Evolutionary conservation across 148 eudicot genomes (phyloP).

Genomic region (Pouteria glomerata): DNA sequence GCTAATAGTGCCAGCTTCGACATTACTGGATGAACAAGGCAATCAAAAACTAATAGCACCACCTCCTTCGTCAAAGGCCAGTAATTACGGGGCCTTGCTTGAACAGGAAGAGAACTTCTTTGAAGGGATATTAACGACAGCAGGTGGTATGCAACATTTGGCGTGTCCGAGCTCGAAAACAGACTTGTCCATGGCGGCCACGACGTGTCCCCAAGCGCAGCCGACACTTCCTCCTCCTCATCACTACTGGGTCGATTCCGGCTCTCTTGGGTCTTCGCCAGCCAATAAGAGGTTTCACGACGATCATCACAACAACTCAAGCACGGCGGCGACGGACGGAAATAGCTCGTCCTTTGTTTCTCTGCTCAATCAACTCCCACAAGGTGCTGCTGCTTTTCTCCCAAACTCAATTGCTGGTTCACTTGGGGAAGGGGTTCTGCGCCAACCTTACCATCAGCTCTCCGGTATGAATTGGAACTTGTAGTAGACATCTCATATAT

Average conservation of each 20-base stretch:
- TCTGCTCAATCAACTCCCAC: conserved; percentile 13
- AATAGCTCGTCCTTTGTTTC: not conserved
- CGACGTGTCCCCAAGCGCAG: not conserved
- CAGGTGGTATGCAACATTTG: conserved; percentile 9
- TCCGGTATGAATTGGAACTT: conserved; percentile 18
- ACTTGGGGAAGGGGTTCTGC: conserved; percentile 4
- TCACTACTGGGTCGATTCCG: conserved; percentile 12
- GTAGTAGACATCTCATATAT: not conserved
- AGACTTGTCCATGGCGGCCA: conserved; percentile 1
- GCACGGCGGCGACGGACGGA: not conserved
- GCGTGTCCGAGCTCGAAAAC: not conserved
- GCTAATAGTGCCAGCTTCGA: not conserved
- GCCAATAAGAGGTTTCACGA: conserved; percentile 14
- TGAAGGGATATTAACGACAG: conserved; percentile 4
- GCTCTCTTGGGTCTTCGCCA: not conserved
- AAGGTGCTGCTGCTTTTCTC: not conserved
- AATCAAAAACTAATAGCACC: not conserved
- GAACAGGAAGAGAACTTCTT: conserved; percentile 16
- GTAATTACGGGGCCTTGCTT: conserved; percentile 14
- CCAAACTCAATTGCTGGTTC: conserved; percentile 10
- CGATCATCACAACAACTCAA: not conserved
- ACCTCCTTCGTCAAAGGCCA: not conserved
- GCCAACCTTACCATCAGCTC: conserved; percentile 13
- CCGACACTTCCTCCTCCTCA: not conserved
- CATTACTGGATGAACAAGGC: not conserved